Evolutionary conservation across 108 stramenopile species (phyloP).

Genomic region (Stephanodiscus minutulus): DNA sequence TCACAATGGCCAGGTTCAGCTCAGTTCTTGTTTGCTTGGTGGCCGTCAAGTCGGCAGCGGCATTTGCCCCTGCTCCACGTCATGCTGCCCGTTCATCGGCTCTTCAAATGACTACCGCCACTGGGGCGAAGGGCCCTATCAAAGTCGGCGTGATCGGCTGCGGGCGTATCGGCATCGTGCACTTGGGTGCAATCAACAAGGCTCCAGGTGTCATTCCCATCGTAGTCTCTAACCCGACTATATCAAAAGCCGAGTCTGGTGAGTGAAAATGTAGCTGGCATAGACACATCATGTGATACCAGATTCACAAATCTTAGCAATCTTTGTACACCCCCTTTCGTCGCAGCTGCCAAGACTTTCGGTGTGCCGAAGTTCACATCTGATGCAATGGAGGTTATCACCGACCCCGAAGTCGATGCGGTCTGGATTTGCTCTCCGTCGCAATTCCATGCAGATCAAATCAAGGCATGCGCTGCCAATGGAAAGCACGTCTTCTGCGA

Average conservation of each 20-base stretch:
- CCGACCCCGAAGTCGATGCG: conserved; percentile 92
- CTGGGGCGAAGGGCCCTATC: conserved; percentile 50
- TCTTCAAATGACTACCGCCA: conserved; percentile 56
- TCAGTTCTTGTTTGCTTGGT: conserved; percentile 30
- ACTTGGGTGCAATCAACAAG: conserved; percentile 93
- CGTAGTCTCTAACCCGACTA: conserved; percentile 91
- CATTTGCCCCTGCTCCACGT: conserved; percentile 24
- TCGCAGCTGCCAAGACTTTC: conserved; percentile 76
- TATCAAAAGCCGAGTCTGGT: conserved; percentile 92
- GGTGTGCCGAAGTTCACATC: conserved; percentile 84
- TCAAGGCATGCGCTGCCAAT: conserved; percentile 89
- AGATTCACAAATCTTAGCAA: background rate
- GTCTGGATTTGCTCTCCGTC: conserved; percentile 98
- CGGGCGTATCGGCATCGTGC: conserved; percentile 94
- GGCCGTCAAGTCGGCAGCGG: conserved; percentile 19
- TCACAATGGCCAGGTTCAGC: conserved; percentile 39
- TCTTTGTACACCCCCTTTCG: background rate
- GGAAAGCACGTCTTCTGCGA: conserved; percentile 96
- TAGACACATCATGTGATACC: background rate
- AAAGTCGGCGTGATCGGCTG: conserved; percentile 95
- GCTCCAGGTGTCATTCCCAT: conserved; percentile 80
- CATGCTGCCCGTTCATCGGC: conserved; percentile 20
- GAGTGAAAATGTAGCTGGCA: conserved; percentile 2
- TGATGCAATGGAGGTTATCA: conserved; percentile 93
- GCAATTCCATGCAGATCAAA: conserved; percentile 92